Base-by-base conservation (phyloP, 495 filamentous ascomycete genomes). In the Xylaria cubensis region DNA sequence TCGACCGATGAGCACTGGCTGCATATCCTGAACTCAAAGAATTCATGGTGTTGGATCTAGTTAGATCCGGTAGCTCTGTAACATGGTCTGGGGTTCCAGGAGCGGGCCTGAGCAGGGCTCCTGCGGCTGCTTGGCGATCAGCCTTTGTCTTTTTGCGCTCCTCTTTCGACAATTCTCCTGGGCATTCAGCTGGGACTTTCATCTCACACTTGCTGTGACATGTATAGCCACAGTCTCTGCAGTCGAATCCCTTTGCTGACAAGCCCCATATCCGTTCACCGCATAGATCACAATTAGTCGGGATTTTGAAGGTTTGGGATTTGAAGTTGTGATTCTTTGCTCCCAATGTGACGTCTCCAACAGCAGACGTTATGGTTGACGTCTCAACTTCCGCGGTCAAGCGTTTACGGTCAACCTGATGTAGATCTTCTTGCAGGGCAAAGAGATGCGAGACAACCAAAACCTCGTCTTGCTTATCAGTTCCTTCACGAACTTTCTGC, bases 191-290 rank as follows among this genome's bases (percentile, higher is more conserved):
- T 0, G 96, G 94, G 1, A 98, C 97, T 79, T 98, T 99, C 91
- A 99, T 93, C 82, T 99, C 93, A 80, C 96, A 99, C 82, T 99
- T 98, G 84, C 90, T 95, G 83, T 99, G 96, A 76, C 96, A 99
- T 2, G 94, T 97, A 81, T 97, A 99, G 8, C 96, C 97, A 76
- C 96, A 99, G 78, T 97, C 94, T 71, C 91, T 89, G 78, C 96
- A 99, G 79, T 94, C 93, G 72, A 97, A 97, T 2, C 97, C 96
- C 82, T 98, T 98, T 32, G 96, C 96, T 2, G 92, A 94, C 17
- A 99, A 79, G 3, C 96, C 96, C 96, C 96, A 98, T 78, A 98
- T 97, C 12, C 95, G 88, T 74, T 99, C 96, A 5, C 94, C 94
- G 74, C 96, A 99, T 5, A 97, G 86, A 77, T 99, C 95, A 81